Evolutionary conservation across 129 eudicot genomes (phyloP).

Genomic region (Deinandra increscens): DNA sequence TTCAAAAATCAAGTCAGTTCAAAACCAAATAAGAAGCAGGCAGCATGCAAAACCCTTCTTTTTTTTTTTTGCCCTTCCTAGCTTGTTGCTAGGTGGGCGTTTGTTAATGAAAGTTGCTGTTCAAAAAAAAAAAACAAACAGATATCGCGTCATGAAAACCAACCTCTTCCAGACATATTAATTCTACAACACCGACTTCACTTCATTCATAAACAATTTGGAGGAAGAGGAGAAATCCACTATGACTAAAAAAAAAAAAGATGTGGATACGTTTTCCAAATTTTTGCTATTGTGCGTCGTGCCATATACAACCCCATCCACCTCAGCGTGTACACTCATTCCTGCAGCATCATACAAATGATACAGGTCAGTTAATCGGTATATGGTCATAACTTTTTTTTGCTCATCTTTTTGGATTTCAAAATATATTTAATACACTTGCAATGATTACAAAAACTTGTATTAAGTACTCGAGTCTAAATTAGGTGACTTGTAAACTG

Average conservation of each 20-base stretch:
- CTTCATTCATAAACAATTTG: constrained; percentile 12
- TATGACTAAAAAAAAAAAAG: constrained; percentile 1
- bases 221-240: constrained; percentile 12
- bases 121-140: no score
- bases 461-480: neutral
- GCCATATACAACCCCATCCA: constrained; percentile 23
- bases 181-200: constrained; percentile 32
- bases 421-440: neutral
- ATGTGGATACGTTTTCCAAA: constrained; percentile 7
- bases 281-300: constrained; percentile 22
- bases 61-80: no score
- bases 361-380: neutral
- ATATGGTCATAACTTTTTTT: neutral
- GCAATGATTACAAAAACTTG: neutral
- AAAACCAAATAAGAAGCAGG: neutral
- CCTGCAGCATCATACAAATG: constrained; percentile 21
- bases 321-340: constrained; percentile 25
- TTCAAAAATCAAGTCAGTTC: no score
- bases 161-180: constrained; percentile 21
- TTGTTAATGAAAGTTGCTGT: no score
- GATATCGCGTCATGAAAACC: constrained; percentile 10
- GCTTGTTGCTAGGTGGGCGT: no score
- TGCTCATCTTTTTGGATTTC: neutral
- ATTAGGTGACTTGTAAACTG: neutral
- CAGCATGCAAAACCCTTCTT: constrained; percentile 12